Conservation (phyloP, 2,329 filamentous ascomycete species). For the Botrytis cinerea region DNA sequence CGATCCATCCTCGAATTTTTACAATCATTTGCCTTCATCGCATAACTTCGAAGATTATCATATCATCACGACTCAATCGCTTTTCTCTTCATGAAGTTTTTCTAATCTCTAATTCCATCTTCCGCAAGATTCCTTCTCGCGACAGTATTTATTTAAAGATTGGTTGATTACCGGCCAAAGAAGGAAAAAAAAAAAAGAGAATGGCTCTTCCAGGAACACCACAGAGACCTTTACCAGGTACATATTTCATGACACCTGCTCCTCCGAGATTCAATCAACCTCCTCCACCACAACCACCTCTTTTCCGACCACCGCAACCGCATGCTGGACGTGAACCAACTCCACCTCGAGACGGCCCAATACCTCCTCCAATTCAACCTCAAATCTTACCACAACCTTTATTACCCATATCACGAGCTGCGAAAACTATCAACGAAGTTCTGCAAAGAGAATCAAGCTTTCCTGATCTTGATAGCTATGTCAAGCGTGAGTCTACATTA, state of each 20-base stretch:
- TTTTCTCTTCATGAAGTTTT: slow-evolving; percentile 33
- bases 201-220: slow-evolving; percentile 53
- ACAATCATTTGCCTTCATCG: slow-evolving; percentile 10
- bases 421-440: slow-evolving; percentile 78
- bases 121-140: slow-evolving; percentile 28
- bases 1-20: slow-evolving; percentile 22
- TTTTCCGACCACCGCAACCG: slow-evolving; percentile 43
- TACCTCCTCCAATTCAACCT: slow-evolving; percentile 20
- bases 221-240: slow-evolving; percentile 71
- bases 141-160: slow-evolving; percentile 19
- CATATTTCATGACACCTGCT: slow-evolving; percentile 74
- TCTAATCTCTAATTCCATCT: slow-evolving; percentile 28
- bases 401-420: slow-evolving; percentile 76
- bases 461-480: slow-evolving; percentile 86
- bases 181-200: slow-evolving; percentile 6
- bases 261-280: slow-evolving; percentile 50
- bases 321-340: slow-evolving; percentile 29
- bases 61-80: slow-evolving; percentile 17
- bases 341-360: slow-evolving; percentile 28
- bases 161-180: background rate
- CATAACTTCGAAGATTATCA: slow-evolving; percentile 18
- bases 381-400: slow-evolving; percentile 46
- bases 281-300: slow-evolving; percentile 51
- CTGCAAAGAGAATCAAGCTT: slow-evolving; percentile 76
- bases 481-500: slow-evolving; percentile 67